Evolutionary conservation across 345 rosid species (phyloP).

Genomic region (Arabis alpina): DNA sequence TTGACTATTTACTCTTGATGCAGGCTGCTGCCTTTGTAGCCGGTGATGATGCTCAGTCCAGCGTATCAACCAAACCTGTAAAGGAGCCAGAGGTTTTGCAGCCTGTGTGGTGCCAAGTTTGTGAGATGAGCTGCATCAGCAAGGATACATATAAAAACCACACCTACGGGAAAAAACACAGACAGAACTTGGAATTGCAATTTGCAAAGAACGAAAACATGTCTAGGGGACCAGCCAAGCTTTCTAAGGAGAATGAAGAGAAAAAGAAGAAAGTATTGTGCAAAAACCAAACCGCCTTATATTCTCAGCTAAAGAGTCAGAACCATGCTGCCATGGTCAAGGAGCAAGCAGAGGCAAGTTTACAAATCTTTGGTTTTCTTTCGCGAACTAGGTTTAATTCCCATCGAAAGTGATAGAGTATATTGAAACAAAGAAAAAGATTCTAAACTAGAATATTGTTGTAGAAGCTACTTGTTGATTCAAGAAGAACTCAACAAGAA

Average conservation of each 20-base stretch:
- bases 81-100: conserved; percentile 22
- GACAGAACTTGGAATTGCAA: conserved; percentile 18
- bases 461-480: neutral
- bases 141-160: conserved; percentile 35
- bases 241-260: conserved; percentile 22
- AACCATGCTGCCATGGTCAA: conserved; percentile 7
- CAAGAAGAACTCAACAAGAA: neutral
- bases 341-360: conserved; percentile 37
- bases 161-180: conserved; percentile 31
- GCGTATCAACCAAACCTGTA: conserved; percentile 7
- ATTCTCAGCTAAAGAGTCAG: conserved; percentile 12
- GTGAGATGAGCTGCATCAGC: conserved; percentile 31
- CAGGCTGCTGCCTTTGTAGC: conserved; percentile 19
- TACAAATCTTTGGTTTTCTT: neutral
- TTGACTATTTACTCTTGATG: neutral
- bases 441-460: conserved; percentile 1
- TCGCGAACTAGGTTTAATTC: neutral
- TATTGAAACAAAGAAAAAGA: conserved; percentile 3
- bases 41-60: conserved; percentile 16
- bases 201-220: neutral
- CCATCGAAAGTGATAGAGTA: neutral
- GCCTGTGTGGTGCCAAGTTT: conserved; percentile 37
- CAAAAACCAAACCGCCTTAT: conserved; percentile 23
- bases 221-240: conserved; percentile 11
- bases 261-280: neutral